phyloP scores from a whole-genome alignment of 192 early-diverging fungal genomes.

The Geosiphon pyriformis region DNA sequence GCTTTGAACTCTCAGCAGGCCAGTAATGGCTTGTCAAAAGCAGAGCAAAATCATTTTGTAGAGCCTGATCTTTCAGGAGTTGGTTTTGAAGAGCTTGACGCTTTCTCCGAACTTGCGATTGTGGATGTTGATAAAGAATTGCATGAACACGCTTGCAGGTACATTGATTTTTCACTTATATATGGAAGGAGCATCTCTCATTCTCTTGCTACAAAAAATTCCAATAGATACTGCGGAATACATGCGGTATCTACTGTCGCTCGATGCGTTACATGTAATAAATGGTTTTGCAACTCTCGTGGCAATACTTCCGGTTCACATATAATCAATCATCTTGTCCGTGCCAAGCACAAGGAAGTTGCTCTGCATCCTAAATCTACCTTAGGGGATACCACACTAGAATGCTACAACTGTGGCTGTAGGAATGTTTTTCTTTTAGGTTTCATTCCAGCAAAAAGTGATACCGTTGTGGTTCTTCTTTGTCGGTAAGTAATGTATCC shows the following conservation, averaged over 20 bases:
- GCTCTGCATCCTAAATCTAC: constrained; percentile 87
- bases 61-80: constrained; percentile 47
- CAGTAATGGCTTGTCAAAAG: constrained; percentile 33
- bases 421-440: constrained; percentile 95
- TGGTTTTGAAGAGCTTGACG: constrained; percentile 46
- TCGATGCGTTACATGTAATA: constrained; percentile 87
- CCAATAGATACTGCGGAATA: constrained; percentile 87
- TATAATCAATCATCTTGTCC: constrained; percentile 92
- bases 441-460: constrained; percentile 97
- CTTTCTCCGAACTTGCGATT: constrained; percentile 42
- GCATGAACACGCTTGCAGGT: constrained; percentile 78
- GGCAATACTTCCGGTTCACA: constrained; percentile 89
- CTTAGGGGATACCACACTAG: constrained; percentile 88
- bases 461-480: constrained; percentile 94
- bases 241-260: constrained; percentile 82
- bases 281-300: constrained; percentile 97
- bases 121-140: constrained; percentile 52
- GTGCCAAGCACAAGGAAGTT: constrained; percentile 92
- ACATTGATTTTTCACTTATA: not conserved
- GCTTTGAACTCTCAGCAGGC: constrained; percentile 30
- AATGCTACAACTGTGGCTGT: constrained; percentile 97
- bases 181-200: too few relatives aligned
- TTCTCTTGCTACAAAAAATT: too few relatives aligned
- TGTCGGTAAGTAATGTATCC: constrained; percentile 64
- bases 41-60: constrained; percentile 26